Evolutionary conservation across 108 stramenopile genomes (phyloP), one percentile per base, ranked within the genome.

Genomic region (Chaetoceros tenuissimus): DNA sequence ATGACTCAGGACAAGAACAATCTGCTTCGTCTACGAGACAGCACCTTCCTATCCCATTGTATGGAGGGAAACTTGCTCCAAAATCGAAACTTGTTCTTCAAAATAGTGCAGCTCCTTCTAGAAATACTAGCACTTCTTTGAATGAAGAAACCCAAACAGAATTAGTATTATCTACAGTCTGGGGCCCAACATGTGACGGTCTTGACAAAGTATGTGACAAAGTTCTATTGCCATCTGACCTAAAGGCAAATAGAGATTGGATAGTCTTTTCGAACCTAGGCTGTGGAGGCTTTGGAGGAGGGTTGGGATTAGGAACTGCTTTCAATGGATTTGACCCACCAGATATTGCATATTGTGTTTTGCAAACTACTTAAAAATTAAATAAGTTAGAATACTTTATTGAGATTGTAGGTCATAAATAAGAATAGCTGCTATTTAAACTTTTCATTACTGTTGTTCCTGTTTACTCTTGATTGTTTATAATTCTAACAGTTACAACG

Each of bases 181-280:
- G 75, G 75, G 75, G 75, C 44, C 75, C 75, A 24, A 77, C 75
- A 24, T 77, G 72, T 44, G 75, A 77, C 57, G 75, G 75, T 29
- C 45, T 77, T 18, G 75, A 77, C 46, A 58, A 60, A 22, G 75
- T 77, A 17, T 77, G 75, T 48, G 28, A 30, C 28, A 58, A 59
- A 19, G 52, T 71, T 53, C 16, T 44, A 10, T 49, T 77, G 5
- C 75, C 75, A 17, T 46, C 23, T 8, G 44, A 46, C 52, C 69
- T 43, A 47, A 55, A 13, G 46, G 68, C n/a, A 62, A 77, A 34
- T 51, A 5, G 49, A 16, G 71, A 77, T 48, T 77, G 75, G 75
- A 48, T 77, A 3, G 71, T 77, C 7, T 77, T 77, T 51, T 28
- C 67, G 0, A 60, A 71, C 56, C 24, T 66, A 10, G 67, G 67